These are phyloP conservation scores for Pseudogymnoascus sp. DNA, from an alignment of 2,329 filamentous ascomycete species.

Conservation along the genomic window DNA sequence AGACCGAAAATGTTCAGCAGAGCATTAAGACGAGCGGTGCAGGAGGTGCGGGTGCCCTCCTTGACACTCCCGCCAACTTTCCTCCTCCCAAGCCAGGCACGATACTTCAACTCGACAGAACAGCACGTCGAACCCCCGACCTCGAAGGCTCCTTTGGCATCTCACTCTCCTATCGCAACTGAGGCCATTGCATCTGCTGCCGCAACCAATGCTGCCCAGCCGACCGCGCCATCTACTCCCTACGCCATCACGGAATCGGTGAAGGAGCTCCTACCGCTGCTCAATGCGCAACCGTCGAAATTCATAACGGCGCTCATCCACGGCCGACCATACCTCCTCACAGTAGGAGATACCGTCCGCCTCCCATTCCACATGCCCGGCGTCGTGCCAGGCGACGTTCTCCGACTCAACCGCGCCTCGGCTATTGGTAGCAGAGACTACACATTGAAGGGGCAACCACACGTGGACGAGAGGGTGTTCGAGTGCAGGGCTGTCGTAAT, in stretches of 20 bases:
- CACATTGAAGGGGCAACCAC: constrained; percentile 75
- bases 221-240: constrained; percentile 20
- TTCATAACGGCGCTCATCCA: constrained; percentile 78
- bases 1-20: constrained; percentile 30
- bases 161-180: constrained; percentile 9
- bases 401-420: constrained; percentile 80
- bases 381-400: constrained; percentile 70
- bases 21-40: constrained; percentile 53
- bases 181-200: background rate
- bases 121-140: constrained; percentile 37
- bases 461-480: constrained; percentile 75
- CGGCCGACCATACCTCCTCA: constrained; percentile 71
- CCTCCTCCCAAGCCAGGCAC: constrained; percentile 37
- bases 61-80: constrained; percentile 40
- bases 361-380: constrained; percentile 73
- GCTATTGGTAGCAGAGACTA: constrained; percentile 81
- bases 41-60: constrained; percentile 45
- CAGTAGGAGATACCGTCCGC: constrained; percentile 64
- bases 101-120: constrained; percentile 42
- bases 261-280: constrained; percentile 57
- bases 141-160: constrained; percentile 13
- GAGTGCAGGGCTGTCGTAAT: constrained; percentile 79
- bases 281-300: constrained; percentile 64
- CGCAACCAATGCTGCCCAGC: constrained; percentile 12
- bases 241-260: constrained; percentile 45